phyloP scores from a whole-genome alignment of 2,329 filamentous ascomycete genomes.

The Claviceps fusiformis region DNA sequence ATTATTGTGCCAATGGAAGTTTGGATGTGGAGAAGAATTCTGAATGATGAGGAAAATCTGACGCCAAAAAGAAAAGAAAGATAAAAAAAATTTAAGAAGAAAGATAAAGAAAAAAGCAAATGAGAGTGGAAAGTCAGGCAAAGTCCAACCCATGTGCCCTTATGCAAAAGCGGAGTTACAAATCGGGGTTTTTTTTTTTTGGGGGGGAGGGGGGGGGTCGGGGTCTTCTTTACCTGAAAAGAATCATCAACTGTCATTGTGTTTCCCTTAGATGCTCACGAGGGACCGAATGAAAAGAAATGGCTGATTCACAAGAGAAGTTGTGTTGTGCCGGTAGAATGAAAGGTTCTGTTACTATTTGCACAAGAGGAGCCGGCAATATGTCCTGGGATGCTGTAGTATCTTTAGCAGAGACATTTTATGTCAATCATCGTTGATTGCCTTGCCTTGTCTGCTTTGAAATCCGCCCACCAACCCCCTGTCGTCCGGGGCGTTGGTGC shows the following conservation, averaged over 20 bases:
- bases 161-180: neutral
- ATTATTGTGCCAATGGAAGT: constrained; percentile 2
- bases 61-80: neutral
- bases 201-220: too few species aligned
- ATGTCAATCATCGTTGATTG: neutral
- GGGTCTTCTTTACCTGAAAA: constrained; percentile 27
- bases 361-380: neutral
- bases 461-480: constrained; percentile 12
- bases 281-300: neutral
- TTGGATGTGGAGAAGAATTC: constrained; percentile 5
- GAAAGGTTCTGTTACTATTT: constrained; percentile 15
- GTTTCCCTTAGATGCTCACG: constrained; percentile 2
- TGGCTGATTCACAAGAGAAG: constrained; percentile 7
- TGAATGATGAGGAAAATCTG: neutral
- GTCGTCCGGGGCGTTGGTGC: neutral
- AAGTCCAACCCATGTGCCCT: neutral
- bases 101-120: neutral
- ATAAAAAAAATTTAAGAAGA: neutral
- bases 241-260: constrained; percentile 31
- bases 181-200: neutral
- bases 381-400: constrained; percentile 13
- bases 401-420: constrained; percentile 16
- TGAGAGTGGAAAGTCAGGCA: neutral
- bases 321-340: constrained; percentile 12
- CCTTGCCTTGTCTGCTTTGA: constrained; percentile 17